Conservation (phyloP, 2,329 filamentous ascomycete species). For the Monosporascus sp. region DNA sequence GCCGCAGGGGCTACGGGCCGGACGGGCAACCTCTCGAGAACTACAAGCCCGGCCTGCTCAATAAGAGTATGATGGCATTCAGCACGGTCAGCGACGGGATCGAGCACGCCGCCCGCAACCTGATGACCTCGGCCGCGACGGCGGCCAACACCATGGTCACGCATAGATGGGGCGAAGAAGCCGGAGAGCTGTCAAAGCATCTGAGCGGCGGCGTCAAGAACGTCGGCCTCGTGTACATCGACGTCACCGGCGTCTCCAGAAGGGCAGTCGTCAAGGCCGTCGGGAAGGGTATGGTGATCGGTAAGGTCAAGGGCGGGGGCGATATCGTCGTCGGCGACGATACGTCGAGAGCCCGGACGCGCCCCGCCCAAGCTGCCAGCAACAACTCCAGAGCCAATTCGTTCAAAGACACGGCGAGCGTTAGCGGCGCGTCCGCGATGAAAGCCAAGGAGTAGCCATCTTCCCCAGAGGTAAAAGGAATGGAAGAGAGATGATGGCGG, state of each 20-base stretch:
- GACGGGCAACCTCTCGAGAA: constrained; percentile 58
- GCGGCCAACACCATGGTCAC: constrained; percentile 82
- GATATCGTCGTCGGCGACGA: constrained; percentile 68
- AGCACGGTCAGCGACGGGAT: constrained; percentile 91
- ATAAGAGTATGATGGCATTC: constrained; percentile 96
- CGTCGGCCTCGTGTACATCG: constrained; percentile 94
- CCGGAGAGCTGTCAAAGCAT: constrained; percentile 68
- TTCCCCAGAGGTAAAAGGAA: neutral
- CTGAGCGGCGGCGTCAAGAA: constrained; percentile 89
- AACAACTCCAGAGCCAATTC: constrained; percentile 13
- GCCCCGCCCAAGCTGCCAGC: constrained; percentile 20
- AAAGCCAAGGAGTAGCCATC: constrained; percentile 9
- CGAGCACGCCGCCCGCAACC: constrained; percentile 74
- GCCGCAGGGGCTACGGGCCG: constrained; percentile 58
- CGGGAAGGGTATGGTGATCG: constrained; percentile 92
- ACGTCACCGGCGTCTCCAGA: constrained; percentile 86
- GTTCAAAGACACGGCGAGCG: constrained; percentile 14
- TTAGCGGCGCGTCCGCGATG: constrained; percentile 12
- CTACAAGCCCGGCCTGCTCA: constrained; percentile 88
- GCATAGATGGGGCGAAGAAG: constrained; percentile 86
- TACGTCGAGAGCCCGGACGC: constrained; percentile 21
- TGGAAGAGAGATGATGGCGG: no score
- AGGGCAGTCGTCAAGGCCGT: constrained; percentile 90
- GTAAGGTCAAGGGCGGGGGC: constrained; percentile 69
- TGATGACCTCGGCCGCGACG: constrained; percentile 67